These are phyloP conservation scores for Neonectria faginata DNA, from an alignment of 2,329 filamentous ascomycete genomes.

Conservation along the genomic window DNA sequence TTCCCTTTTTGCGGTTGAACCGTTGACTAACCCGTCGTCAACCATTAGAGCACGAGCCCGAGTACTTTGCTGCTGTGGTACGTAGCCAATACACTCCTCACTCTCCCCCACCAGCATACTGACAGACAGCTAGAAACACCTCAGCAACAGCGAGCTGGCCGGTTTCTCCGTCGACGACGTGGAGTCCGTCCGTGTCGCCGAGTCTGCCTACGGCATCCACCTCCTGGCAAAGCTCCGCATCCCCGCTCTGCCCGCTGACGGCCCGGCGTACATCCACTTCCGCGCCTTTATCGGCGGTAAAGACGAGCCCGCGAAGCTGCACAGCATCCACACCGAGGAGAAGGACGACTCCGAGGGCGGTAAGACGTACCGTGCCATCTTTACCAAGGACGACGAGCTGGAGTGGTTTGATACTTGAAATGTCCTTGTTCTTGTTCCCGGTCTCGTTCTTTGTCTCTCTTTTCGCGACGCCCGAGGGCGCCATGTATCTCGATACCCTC, in stretches of 20 bases:
- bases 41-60: conserved; percentile 63
- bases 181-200: conserved; percentile 92
- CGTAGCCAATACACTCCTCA: conserved; percentile 17
- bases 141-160: conserved; percentile 83
- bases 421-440: neutral
- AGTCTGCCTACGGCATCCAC: conserved; percentile 81
- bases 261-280: conserved; percentile 82
- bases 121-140: conserved; percentile 22
- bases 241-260: conserved; percentile 57
- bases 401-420: conserved; percentile 66
- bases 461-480: conserved; percentile 19
- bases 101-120: neutral
- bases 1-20: too few relatives aligned
- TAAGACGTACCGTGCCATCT: conserved; percentile 94
- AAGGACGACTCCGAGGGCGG: conserved; percentile 91
- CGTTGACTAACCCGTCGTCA: neutral
- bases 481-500: conserved; percentile 36
- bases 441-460: conserved; percentile 5
- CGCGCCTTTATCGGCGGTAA: conserved; percentile 91
- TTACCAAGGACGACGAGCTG: conserved; percentile 89
- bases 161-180: conserved; percentile 84
- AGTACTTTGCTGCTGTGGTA: conserved; percentile 65
- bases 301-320: conserved; percentile 81
- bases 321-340: conserved; percentile 94
- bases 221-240: conserved; percentile 81